Evolutionary conservation across 106 monocot genomes (phyloP).

Genomic region (Dendrobium chrysotoxum): DNA sequence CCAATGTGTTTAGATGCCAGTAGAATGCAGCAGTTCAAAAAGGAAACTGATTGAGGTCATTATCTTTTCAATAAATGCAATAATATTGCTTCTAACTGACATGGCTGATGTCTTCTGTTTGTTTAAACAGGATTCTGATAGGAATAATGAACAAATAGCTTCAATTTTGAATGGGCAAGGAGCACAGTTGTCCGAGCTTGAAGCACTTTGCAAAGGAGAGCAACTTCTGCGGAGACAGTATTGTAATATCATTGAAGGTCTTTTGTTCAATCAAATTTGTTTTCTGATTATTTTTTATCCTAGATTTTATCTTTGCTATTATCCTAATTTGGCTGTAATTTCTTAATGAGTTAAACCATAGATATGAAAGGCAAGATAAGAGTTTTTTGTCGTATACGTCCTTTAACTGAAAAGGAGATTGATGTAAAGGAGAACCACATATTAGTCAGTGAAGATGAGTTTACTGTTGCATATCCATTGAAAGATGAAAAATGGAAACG

Average conservation of each 20-base stretch:
- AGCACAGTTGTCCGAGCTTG: conserved; percentile 68
- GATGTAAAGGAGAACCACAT: conserved; percentile 45
- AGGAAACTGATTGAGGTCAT: background rate
- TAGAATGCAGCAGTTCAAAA: background rate
- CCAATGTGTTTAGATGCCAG: background rate
- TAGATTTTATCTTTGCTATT: background rate
- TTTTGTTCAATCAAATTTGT: background rate
- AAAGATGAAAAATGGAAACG: conserved; percentile 86
- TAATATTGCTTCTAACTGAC: background rate
- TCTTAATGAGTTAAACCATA: conserved; percentile 4
- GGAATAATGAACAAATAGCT: conserved; percentile 91
- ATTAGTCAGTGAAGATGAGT: conserved; percentile 63
- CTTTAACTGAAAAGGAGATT: conserved; percentile 74
- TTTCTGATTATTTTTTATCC: background rate
- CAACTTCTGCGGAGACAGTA: conserved; percentile 82
- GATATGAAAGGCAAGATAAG: conserved; percentile 99
- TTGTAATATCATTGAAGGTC: conserved; percentile 95
- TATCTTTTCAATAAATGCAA: background rate
- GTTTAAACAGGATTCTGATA: conserved; percentile 69
- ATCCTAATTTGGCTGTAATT: background rate
- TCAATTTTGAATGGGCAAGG: conserved; percentile 82
- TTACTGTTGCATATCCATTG: conserved; percentile 89
- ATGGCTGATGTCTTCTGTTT: background rate
- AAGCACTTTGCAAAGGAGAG: conserved; percentile 85
- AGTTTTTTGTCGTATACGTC: conserved; percentile 85